Evolutionary conservation across 208 protist species (phyloP), one percentile per base, ranked within the genome.

Genomic region (Acanthamoeba divionensis): DNA sequence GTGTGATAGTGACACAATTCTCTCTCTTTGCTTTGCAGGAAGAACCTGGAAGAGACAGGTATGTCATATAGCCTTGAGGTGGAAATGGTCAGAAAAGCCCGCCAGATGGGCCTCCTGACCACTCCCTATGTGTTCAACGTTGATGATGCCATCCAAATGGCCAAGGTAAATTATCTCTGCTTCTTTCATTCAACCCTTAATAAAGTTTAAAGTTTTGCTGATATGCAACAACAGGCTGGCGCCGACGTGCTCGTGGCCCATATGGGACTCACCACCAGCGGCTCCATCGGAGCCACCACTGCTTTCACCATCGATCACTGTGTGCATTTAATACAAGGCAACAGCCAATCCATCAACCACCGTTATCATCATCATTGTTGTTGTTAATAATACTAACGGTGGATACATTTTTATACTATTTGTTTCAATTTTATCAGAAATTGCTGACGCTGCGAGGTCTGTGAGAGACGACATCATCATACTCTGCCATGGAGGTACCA

Each of bases 1-100:
- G n/a, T n/a, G n/a, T n/a, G n/a, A n/a, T n/a, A n/a, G n/a, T n/a
- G n/a, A n/a, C n/a, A n/a, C n/a, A n/a, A n/a, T n/a, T n/a, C n/a
- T n/a, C n/a, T n/a, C n/a, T n/a, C n/a, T 18, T 60, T 60, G n/a
- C 52, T 60, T 18, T 63, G n/a, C 26, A 86, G 77, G 52, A 60
- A 86, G 54, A 86, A 86, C 52, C 33, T 86, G 36, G 77, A 86
- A 24, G 77, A 86, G n/a, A 86, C 77, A 10, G 77, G 77, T 4
- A 86, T 86, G 52, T 66, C 77, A 13, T 86, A 66, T 36, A 31
- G 47, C 38, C 2, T 66, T 21, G 77, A 86, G 77, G 77, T 86
- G 77, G 77, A 86, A 9, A 86, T 86, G 77, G 66, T 86, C 29
- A 36, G 77, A 26, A 86, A 86, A 44, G 77, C 77, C 54, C 21